A percentile compares a stretch with the other conserved stretches of the same genome.
These are phyloP conservation scores for Saccharomycopsis microspora DNA, from an alignment of 805 yeast genomes.

Conservation along the genomic window DNA sequence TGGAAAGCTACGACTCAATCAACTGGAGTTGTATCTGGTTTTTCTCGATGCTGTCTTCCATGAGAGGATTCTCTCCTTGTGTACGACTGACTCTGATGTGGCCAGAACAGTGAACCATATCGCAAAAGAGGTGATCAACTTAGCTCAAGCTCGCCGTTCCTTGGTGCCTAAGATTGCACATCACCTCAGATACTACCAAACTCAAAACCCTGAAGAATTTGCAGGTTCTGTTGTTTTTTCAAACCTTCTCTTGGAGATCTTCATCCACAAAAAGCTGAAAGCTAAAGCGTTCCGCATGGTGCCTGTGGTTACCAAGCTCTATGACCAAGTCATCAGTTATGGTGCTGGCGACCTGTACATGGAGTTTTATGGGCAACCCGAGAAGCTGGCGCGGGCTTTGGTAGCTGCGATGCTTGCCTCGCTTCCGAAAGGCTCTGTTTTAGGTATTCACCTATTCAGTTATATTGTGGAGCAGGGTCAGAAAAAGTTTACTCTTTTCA, in stretches of 20 bases:
- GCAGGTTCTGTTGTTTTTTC: conserved; percentile 40
- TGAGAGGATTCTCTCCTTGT: conserved; percentile 25
- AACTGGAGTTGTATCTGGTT: conserved; percentile 47
- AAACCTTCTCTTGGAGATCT: conserved; percentile 33
- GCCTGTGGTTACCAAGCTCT: conserved; percentile 38
- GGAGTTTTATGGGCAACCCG: conserved; percentile 44
- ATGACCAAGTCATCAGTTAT: conserved; percentile 32
- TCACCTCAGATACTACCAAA: conserved; percentile 34
- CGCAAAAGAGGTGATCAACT: conserved; percentile 32
- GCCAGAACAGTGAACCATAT: conserved; percentile 18
- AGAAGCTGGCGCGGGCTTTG: conserved; percentile 39
- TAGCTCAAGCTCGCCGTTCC: conserved; percentile 53
- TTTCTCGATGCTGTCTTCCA: conserved; percentile 43
- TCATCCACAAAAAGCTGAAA: conserved; percentile 40
- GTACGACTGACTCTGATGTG: background rate
- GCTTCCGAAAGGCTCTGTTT: background rate
- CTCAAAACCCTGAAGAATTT: conserved; percentile 23
- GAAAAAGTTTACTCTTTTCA: conserved; percentile 30
- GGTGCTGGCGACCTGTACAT: conserved; percentile 30
- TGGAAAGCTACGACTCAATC: conserved; percentile 53
- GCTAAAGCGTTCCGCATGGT: conserved; percentile 52
- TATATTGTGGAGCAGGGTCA: conserved; percentile 5
- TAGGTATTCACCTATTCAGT: background rate
- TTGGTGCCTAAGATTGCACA: conserved; percentile 50
- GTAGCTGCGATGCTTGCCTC: conserved; percentile 35